phyloP scores from a whole-genome alignment of 805 yeast species.

The Kuraishia hungarica region DNA sequence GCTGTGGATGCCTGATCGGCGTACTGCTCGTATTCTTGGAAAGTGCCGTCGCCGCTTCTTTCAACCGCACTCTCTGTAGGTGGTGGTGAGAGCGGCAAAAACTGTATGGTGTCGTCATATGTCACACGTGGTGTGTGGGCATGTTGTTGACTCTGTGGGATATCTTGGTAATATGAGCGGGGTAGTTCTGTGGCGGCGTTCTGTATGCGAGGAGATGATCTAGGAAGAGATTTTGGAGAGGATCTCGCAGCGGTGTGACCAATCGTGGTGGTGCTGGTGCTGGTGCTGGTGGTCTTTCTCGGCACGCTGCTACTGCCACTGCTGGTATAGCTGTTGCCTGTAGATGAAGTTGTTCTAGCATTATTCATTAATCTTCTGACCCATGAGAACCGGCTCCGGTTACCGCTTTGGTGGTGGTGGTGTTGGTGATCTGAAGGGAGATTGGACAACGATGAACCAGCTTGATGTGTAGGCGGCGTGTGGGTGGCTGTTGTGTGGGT shows the following conservation, averaged over 20 bases:
- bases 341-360: conserved; percentile 5
- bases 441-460: neutral
- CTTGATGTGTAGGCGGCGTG: too few species aligned
- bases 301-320: neutral
- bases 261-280: too few species aligned
- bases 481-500: too few species aligned
- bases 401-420: neutral
- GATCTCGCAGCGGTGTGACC: too few species aligned
- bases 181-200: too few species aligned
- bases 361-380: conserved; percentile 24
- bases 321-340: neutral
- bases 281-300: too few species aligned
- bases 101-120: neutral
- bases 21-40: neutral
- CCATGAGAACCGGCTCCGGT: conserved; percentile 22
- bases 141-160: too few species aligned
- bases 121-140: neutral
- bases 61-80: too few species aligned
- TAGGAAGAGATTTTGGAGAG: too few species aligned
- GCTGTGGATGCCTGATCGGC: neutral
- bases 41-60: neutral
- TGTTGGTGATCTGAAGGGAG: neutral
- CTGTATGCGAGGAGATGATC: too few species aligned
- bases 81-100: neutral
- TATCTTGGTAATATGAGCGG: too few species aligned